Conservation (phyloP, 202 grass and related monocot species). For the Setaria viridis region DNA sequence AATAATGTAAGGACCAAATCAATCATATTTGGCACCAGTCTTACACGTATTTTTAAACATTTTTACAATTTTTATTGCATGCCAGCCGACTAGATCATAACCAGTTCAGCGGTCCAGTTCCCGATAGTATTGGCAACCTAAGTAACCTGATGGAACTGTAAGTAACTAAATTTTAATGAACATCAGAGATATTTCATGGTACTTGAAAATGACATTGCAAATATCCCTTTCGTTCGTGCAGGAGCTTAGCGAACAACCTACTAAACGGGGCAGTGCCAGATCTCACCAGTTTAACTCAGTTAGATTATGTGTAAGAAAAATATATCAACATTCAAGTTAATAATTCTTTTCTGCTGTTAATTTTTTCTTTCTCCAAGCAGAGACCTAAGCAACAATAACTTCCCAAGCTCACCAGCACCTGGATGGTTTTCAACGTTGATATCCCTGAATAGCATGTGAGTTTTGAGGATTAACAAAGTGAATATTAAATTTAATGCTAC, state of each 20-base stretch:
- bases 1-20: constrained; percentile 64
- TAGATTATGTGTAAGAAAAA: constrained; percentile 67
- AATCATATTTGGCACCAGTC: not conserved
- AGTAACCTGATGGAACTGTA: constrained; percentile 66
- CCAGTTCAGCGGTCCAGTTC: constrained; percentile 52
- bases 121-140: constrained; percentile 55
- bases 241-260: constrained; percentile 64
- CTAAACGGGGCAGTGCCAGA: constrained; percentile 50
- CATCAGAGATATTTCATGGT: constrained; percentile 32
- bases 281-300: constrained; percentile 45
- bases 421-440: constrained; percentile 54
- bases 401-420: constrained; percentile 50
- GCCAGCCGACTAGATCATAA: constrained; percentile 72
- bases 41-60: not conserved
- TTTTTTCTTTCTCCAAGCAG: constrained; percentile 39
- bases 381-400: constrained; percentile 67
- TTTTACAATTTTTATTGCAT: constrained; percentile 28
- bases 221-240: constrained; percentile 43
- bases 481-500: constrained; percentile 26
- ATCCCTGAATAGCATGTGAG: constrained; percentile 63
- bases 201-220: constrained; percentile 23
- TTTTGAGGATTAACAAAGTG: constrained; percentile 28
- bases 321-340: constrained; percentile 33
- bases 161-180: constrained; percentile 49
- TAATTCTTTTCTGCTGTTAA: constrained; percentile 22